These are phyloP conservation scores for Podospora pseudocomata DNA, from an alignment of 495 filamentous ascomycete species.

Conservation along the genomic window DNA sequence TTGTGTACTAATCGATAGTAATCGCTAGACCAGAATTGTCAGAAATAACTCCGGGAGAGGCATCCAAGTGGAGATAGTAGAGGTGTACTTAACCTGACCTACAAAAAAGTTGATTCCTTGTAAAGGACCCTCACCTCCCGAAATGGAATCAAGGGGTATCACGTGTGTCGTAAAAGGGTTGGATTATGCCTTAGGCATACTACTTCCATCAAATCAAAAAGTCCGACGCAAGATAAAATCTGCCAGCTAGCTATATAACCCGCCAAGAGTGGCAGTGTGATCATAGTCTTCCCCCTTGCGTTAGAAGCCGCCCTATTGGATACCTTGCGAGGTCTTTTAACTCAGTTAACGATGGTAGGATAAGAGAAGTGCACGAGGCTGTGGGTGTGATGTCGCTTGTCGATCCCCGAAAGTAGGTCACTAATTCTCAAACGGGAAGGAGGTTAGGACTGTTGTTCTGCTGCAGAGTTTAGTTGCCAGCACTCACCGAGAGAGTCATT, in stretches of 20 bases:
- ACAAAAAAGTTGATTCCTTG: neutral
- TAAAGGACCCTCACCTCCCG: neutral
- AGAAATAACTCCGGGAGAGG: neutral
- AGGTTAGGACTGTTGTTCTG: neutral
- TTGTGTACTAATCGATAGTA: neutral
- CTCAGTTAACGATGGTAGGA: neutral
- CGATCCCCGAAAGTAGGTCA: conserved; percentile 1
- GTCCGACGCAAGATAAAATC: neutral
- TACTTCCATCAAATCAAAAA: neutral
- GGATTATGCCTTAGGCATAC: neutral
- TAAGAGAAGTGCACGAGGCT: neutral
- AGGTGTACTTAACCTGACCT: neutral
- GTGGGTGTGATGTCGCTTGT: neutral
- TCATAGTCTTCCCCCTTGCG: neutral
- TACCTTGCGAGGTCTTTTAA: conserved; percentile 1
- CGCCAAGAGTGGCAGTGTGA: conserved; percentile 5
- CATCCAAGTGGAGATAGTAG: neutral
- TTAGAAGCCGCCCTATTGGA: neutral
- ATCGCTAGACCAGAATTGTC: neutral
- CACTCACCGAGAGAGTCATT: neutral
- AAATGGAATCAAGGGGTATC: neutral
- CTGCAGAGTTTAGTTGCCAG: neutral
- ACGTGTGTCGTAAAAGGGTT: neutral
- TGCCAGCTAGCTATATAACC: neutral
- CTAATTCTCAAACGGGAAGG: neutral